These are phyloP conservation scores for Staphylotrichum tortipilum DNA, from an alignment of 495 filamentous ascomycete genomes.

Conservation along the genomic window DNA sequence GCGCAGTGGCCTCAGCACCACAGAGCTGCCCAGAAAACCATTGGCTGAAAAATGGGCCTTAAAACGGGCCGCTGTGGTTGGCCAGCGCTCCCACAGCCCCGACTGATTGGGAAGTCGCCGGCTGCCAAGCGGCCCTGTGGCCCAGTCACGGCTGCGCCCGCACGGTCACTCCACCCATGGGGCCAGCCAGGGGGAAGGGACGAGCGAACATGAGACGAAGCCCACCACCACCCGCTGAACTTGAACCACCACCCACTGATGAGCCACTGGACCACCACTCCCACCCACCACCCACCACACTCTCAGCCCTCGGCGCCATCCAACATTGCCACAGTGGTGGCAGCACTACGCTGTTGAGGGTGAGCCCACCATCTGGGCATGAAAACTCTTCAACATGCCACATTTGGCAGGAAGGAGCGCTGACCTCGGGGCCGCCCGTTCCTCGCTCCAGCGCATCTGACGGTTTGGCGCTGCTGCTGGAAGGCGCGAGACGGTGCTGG, in stretches of 20 bases:
- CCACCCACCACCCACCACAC: too few species aligned
- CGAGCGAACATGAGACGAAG: too few species aligned
- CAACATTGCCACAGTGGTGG: background rate
- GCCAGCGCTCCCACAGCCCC: conserved; percentile 9
- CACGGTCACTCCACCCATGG: conserved; percentile 4
- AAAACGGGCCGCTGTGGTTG: background rate
- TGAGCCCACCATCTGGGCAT: conserved; percentile 12
- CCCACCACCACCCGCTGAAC: too few species aligned
- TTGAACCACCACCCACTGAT: too few species aligned
- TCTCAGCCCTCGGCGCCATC: background rate
- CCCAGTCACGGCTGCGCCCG: background rate
- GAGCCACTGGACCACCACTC: too few species aligned
- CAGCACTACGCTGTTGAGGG: background rate
- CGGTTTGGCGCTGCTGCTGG: background rate
- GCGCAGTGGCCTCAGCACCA: conserved; percentile 1
- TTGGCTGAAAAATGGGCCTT: conserved; percentile 8
- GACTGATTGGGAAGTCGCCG: conserved; percentile 17
- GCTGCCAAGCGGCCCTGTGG: background rate
- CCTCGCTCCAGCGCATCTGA: background rate
- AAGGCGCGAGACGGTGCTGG: conserved; percentile 1
- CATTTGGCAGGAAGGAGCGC: too few species aligned
- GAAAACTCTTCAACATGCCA: background rate
- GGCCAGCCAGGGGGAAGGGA: background rate
- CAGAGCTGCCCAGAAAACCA: too few species aligned
- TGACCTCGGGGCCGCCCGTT: background rate